Base-by-base conservation (phyloP, 371 early-diverging fungal species). In the Conidiobolus incongruus region DNA sequence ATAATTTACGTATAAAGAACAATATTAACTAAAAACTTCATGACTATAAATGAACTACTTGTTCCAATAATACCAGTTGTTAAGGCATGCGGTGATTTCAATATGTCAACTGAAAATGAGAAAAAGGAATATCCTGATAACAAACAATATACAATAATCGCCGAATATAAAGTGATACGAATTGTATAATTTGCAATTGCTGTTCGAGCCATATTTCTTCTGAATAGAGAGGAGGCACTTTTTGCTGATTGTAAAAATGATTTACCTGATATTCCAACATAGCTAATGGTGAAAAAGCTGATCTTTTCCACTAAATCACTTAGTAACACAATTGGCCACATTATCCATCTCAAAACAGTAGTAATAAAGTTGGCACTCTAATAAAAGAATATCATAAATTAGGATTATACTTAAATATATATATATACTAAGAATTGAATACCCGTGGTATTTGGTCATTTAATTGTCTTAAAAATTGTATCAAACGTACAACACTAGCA, bases 251-350 rank as follows among this genome's bases (percentile, higher is more conserved):
- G n/a, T 4, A 31, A 30, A 29, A 43, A 43, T 10, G 43, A 22
- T 34, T 43, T 43, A 6, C 43, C 43, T 6, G 30, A 29, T 31
- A 43, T 43, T 4, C 43, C 43, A 12, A 43, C 34, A 19, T 43
- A 43, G n/a, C 15, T 21, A 10, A 43, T 22, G n/a, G 43, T 43
- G n/a, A 33, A 43, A 34, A 43, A 20, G 24, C 43, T 43, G 23
- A 43, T 31, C 4, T 34, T 22, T 35, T 43, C 43, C 20, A 43
- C 34, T 7, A 6, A 24, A 15, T 13, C 11, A 23, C 33, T 34
- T n/a, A 34, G 20, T 15, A 43, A 21, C n/a, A 43, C 7, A 2
- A 43, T 34, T 8, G 43, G 43, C 4, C 20, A 29, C 4, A 43
- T 13, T 11, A 30, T 7, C 12, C 31, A 17, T 6, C 30, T 30